These are phyloP conservation scores for Conringia planisiliqua DNA, from an alignment of 345 rosid species.

Conservation along the genomic window DNA sequence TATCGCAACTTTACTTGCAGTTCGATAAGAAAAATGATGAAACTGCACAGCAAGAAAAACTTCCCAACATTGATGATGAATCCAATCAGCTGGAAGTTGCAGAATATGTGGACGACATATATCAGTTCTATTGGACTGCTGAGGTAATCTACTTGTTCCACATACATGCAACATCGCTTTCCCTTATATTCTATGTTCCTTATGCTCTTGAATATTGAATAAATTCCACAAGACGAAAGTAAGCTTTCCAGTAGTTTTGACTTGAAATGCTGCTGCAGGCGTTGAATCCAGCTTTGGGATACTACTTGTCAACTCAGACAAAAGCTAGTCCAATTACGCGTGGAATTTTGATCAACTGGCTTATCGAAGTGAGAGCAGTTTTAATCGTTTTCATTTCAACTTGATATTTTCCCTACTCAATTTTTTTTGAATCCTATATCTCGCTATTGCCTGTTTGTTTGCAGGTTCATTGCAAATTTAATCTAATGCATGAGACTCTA, in stretches of 20 bases:
- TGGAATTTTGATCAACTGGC: constrained; percentile 93
- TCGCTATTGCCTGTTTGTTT: constrained; percentile 13
- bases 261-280: constrained; percentile 48
- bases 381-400: constrained; percentile 1
- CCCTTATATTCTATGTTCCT: neutral
- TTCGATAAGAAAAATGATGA: constrained; percentile 49
- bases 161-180: neutral
- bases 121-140: constrained; percentile 77
- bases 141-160: constrained; percentile 53
- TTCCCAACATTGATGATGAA: constrained; percentile 71
- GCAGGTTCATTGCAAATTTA: constrained; percentile 88
- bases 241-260: constrained; percentile 15
- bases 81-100: constrained; percentile 90
- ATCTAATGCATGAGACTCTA: constrained; percentile 89
- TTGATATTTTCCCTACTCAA: neutral
- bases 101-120: constrained; percentile 91
- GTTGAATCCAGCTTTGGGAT: constrained; percentile 44
- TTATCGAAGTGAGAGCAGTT: constrained; percentile 67
- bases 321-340: constrained; percentile 72
- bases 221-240: neutral
- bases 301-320: constrained; percentile 59
- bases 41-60: constrained; percentile 37
- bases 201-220: neutral
- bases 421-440: constrained; percentile 20
- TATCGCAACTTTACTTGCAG: constrained; percentile 43